Evolutionary conservation across 768 basidiomycete genomes (phyloP), one percentile per base, ranked within the genome.

Genomic region (Russula foetens): DNA sequence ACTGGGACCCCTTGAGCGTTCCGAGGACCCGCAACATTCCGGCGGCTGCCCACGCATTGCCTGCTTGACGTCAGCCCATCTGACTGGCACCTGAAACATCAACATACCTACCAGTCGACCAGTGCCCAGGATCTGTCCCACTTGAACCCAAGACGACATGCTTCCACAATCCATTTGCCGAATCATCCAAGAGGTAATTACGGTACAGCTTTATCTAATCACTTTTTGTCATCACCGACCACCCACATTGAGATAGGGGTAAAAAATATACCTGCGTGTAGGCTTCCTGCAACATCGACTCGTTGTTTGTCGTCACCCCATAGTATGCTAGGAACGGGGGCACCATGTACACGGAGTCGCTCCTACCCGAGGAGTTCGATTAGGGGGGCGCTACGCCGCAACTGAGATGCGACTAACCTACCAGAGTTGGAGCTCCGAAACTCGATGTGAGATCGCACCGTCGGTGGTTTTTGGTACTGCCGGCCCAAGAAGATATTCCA

Each of bases 311-410:
- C 33, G 76, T 63, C 12, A 82, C 81, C 41, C 88, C 93, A 69
- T 91, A 92, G 71, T 91, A 92, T 0, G 92, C 90, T 11, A 94
- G 72, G 70, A 92, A 95, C 0, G 90, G 89, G 1, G 91, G 91
- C 0, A 86, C 86, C 91, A 92, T 92, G 70, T 85, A 92, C 14
- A 88, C 79, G 54, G 79, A 92, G 69, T 92, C 90, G 54, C 82
- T 82, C 88, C 89, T 90, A 56, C 8, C 2, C 9, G 6, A 21
- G 14, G 21, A 9, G 8, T 48, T 24, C 0, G 0, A 12, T 26
- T 14, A 6, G 8, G 11, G 3, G 29, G 33, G 5, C 4, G 21
- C 4, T 2, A 5, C 8, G 23, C n/a, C 21, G 11, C n/a, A 50
- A 14, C n/a, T 33, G 29, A 48, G 29, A 49, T 19, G 29, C 3